phyloP scores from a whole-genome alignment of 2,329 filamentous ascomycete species.

The Pyrenophora teres region DNA sequence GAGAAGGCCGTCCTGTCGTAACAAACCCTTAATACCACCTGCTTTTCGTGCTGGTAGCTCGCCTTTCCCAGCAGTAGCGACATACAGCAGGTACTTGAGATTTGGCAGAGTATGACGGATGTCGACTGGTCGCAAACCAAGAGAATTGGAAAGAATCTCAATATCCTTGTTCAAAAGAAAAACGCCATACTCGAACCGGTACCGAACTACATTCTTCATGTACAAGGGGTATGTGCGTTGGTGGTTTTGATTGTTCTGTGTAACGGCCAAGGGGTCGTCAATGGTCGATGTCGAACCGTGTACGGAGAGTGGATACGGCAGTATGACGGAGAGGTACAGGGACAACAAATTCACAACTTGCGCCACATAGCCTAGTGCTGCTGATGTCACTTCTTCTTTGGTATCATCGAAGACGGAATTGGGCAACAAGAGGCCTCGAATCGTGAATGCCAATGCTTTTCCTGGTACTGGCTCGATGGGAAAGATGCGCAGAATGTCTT shows the following conservation, averaged over 20 bases:
- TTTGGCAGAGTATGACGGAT: slow-evolving; percentile 92
- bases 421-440: slow-evolving; percentile 76
- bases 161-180: slow-evolving; percentile 98
- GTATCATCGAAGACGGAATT: slow-evolving; percentile 78
- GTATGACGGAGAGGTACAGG: slow-evolving; percentile 75
- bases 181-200: slow-evolving; percentile 93
- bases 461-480: slow-evolving; percentile 71
- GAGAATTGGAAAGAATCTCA: slow-evolving; percentile 66
- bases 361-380: slow-evolving; percentile 79
- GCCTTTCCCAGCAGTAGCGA: slow-evolving; percentile 78
- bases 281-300: slow-evolving; percentile 77
- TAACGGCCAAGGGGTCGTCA: slow-evolving; percentile 69
- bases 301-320: slow-evolving; percentile 79
- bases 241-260: slow-evolving; percentile 41
- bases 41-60: slow-evolving; percentile 57
- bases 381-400: slow-evolving; percentile 74
- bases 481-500: slow-evolving; percentile 79
- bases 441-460: slow-evolving; percentile 77
- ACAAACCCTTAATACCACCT: slow-evolving; percentile 43
- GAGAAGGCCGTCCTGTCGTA: slow-evolving; percentile 31
- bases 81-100: slow-evolving; percentile 87
- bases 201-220: slow-evolving; percentile 70
- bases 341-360: slow-evolving; percentile 77
- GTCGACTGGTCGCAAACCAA: slow-evolving; percentile 81
- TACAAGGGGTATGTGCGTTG: slow-evolving; percentile 73